Evolutionary conservation across 805 yeast species (phyloP).

Genomic region (Yarrowia osloensis): DNA sequence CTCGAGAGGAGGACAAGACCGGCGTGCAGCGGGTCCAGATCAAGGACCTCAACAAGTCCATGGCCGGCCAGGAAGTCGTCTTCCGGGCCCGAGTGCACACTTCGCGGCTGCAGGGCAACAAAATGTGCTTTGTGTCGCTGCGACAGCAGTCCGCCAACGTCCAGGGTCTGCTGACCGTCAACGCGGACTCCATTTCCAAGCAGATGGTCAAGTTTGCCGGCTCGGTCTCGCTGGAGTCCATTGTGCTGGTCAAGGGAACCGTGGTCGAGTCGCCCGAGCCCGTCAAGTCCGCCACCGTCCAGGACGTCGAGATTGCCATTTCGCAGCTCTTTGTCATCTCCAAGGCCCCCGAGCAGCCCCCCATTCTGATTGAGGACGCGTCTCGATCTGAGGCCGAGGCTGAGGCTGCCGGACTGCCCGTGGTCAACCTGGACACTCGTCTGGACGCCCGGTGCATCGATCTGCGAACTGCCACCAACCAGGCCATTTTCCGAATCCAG

Average conservation of each 20-base stretch:
- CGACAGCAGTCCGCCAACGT: conserved; percentile 85
- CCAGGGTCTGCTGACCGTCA: conserved; percentile 81
- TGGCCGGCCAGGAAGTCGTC: conserved; percentile 74
- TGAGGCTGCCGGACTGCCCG: conserved; percentile 86
- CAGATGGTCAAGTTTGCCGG: conserved; percentile 98
- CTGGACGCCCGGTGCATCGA: conserved; percentile 94
- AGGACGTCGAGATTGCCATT: conserved; percentile 83
- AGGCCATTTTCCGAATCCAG: conserved; percentile 93
- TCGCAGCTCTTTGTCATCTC: conserved; percentile 72
- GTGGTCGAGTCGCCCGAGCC: conserved; percentile 83
- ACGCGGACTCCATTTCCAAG: conserved; percentile 72
- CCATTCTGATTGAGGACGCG: conserved; percentile 95
- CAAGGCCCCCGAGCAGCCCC: conserved; percentile 89
- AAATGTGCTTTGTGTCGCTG: conserved; percentile 84
- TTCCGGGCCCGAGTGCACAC: conserved; percentile 95
- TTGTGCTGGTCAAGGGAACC: conserved; percentile 85
- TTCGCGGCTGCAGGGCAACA: conserved; percentile 93
- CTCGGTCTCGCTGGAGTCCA: conserved; percentile 79
- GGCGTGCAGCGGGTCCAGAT: conserved; percentile 64
- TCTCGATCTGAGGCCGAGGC: conserved; percentile 81
- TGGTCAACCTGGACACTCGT: conserved; percentile 94
- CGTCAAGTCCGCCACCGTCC: conserved; percentile 87
- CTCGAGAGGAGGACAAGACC: conserved; percentile 56
- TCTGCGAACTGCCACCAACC: conserved; percentile 94
- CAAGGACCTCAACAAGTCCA: conserved; percentile 51